phyloP scores from a whole-genome alignment of 768 basidiomycete genomes.

The Chlorophyllum brunneum region DNA sequence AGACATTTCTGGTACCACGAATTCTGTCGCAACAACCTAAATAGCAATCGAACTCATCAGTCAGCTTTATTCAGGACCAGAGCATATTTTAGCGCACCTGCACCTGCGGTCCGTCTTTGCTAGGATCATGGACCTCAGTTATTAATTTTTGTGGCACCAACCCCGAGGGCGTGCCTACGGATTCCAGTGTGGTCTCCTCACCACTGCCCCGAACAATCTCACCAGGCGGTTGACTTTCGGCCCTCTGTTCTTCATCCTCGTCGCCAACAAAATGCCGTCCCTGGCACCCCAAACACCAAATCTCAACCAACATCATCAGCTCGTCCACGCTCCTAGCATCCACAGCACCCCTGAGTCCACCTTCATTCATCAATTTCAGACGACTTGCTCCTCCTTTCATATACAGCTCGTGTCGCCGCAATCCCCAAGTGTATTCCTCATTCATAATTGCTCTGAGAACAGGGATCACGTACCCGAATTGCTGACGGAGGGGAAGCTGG shows the following conservation, averaged over 20 bases:
- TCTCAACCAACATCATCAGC: slow-evolving; percentile 30
- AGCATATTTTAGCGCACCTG: neutral
- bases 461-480: slow-evolving; percentile 65
- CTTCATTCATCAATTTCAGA: slow-evolving; percentile 31
- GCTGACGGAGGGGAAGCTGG: slow-evolving; percentile 44
- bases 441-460: slow-evolving; percentile 58
- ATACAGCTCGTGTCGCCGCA: slow-evolving; percentile 45
- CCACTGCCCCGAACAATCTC: neutral
- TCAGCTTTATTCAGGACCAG: neutral
- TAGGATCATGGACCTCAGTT: neutral
- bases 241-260: slow-evolving; percentile 4
- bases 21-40: neutral
- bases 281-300: slow-evolving; percentile 39
- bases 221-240: neutral
- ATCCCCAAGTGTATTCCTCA: slow-evolving; percentile 51
- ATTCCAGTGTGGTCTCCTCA: neutral
- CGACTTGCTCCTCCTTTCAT: slow-evolving; percentile 55
- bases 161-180: neutral
- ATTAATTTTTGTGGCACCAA: neutral
- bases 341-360: slow-evolving; percentile 37
- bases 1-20: neutral
- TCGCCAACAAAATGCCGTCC: slow-evolving; percentile 5
- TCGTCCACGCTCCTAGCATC: slow-evolving; percentile 33
- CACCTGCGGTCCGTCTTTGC: neutral
- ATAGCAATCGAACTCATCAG: neutral